Base-by-base conservation (phyloP, 2,329 filamentous ascomycete species). In the Clonostachys solani region DNA sequence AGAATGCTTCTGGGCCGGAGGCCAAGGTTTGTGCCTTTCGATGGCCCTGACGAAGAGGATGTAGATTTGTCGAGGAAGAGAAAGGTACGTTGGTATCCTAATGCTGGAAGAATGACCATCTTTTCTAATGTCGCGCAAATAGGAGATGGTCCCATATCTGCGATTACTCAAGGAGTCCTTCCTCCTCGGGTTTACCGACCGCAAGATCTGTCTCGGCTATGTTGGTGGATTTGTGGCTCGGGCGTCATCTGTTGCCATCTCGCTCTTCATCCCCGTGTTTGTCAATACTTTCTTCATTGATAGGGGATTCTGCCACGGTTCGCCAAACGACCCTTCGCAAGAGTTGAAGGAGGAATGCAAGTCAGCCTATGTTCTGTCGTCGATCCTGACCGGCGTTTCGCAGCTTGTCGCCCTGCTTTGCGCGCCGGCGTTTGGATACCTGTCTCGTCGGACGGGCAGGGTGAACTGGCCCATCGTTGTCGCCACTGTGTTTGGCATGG, bases 191-290 rank as follows among this genome's bases (percentile, higher is more conserved):
- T 82, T 90, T 56, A 82, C 74, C 9, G 88, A 95, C 60, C 76
- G 83, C 10, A 81, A 87, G 55, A 95, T 99, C 51, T 85, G 83
- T 16, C 77, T 97, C 0, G 92, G 88, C 29, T 99, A 97, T 60
- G 72, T 97, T 0, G 94, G 92, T 52, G 94, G 94, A 2, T 96
- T 97, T 58, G 92, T 99, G 3, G 92, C 92, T 10, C 84, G 94
- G 47, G 92, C 94, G 8, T 96, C 92, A 1, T 96, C 91, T 0
- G 94, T 99, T 6, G 92, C 89, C 45, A 95, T 99, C 54, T 95
- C 90, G 1, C 80, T 97, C 6, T 99, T 97, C 68, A 87, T 99
- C 46, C 94, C 94, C 1, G 78, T 99, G 3, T 95, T 88, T 61
- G 83, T 96, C 57, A 97, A 97, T 62, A 85, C 89, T 19, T 96